Base-by-base conservation (phyloP, 768 basidiomycete species). In the Amanita fuliginea region DNA sequence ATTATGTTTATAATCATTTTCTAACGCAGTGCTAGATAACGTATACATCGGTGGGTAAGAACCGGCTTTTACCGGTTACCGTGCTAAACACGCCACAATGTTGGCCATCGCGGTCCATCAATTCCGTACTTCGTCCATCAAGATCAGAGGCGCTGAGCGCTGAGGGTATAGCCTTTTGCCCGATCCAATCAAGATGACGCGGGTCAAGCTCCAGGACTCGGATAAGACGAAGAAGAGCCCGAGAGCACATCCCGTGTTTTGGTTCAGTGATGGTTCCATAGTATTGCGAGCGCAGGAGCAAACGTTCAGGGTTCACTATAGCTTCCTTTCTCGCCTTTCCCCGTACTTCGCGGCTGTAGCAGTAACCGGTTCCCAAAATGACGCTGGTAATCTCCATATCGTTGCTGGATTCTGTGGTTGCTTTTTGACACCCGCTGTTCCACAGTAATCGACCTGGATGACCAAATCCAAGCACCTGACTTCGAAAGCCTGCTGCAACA, bases 251-350 rank as follows among this genome's bases (percentile, higher is more conserved):
- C 69, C 73, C 0, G 62, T 63, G 19, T 82, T 76, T 59, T 86
- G 81, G 81, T 77, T 84, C 54, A 69, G 78, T 30, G 83, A 86
- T 57, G 84, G 78, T 51, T 77, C 77, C 16, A 59, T 83, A 10
- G 61, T 81, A 26, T 57, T 86, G 32, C 65, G 65, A 51, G 64
- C 74, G 32, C 60, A 69, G 52, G 59, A 67, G 18, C 59, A 69
- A 21, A 56, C 68, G 19, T 87, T 80, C 69, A 80, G 71, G 56
- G 64, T 86, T 30, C 82, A 84, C 57, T 62, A 62, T 32, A 66
- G 70, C 3, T 59, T 85, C 6, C 60, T 86, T 3, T 60, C 65
- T 33, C 69, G 77, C 10, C 77, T 81, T 51, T 82, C 80, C 1
- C 64, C 52, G 18, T 67, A 60, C 47, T 62, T 71, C 40, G 54